Conservation (phyloP, 176 grass and related monocot genomes). For the Pharus latifolius region DNA sequence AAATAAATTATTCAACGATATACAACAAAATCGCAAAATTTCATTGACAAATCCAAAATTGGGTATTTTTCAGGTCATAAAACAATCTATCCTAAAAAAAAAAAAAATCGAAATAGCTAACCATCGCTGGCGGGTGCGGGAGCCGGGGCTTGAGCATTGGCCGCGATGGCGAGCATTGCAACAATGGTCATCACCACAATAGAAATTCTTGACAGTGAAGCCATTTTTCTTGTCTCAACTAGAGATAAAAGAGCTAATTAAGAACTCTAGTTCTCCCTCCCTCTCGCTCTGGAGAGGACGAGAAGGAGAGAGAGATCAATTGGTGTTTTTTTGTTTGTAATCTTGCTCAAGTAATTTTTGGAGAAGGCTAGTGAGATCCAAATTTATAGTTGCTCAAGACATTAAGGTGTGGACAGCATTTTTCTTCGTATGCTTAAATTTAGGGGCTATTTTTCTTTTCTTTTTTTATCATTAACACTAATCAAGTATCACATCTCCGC, state of each 20-base stretch:
- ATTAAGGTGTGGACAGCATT: neutral
- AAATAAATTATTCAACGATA: too few relatives aligned
- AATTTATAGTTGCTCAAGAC: neutral
- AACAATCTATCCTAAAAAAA: too few relatives aligned
- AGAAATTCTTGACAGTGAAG: neutral
- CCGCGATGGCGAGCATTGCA: neutral
- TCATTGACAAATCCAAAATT: too few relatives aligned
- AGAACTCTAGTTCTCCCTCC: neutral
- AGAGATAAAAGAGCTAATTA: neutral
- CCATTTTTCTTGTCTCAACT: neutral
- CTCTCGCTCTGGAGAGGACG: constrained; percentile 5
- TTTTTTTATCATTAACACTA: neutral
- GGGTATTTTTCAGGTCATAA: too few relatives aligned
- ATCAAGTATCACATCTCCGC: neutral
- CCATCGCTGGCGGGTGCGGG: constrained; percentile 31
- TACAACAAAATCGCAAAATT: too few relatives aligned
- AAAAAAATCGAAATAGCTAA: neutral
- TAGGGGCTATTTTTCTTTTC: neutral
- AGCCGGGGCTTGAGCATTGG: constrained; percentile 25
- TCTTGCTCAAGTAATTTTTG: neutral
- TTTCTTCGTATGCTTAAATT: constrained; percentile 4
- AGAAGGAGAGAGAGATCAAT: constrained; percentile 1
- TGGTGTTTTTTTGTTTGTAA: neutral
- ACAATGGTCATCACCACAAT: constrained; percentile 1
- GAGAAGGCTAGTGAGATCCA: neutral